These are phyloP conservation scores for Mitragyna speciosa DNA, from an alignment of 257 asterid species.

Conservation along the genomic window DNA sequence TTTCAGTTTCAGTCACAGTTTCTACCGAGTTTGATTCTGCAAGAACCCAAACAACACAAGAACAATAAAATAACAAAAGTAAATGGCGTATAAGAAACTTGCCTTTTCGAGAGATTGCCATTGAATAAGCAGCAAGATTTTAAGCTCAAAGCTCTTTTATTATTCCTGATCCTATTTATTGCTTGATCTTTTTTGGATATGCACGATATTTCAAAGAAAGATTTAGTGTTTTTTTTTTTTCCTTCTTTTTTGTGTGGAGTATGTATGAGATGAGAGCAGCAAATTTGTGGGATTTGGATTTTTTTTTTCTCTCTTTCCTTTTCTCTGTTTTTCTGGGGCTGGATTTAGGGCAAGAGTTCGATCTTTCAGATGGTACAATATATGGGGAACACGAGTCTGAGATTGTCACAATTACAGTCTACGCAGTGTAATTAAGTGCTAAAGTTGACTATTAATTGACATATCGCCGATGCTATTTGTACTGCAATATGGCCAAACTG, in stretches of 20 bases:
- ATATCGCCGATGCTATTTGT: not conserved
- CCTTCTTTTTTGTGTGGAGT: not conserved
- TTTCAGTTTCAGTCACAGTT: constrained; percentile 24
- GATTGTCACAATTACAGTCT: not conserved
- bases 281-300: not conserved
- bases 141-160: constrained; percentile 18
- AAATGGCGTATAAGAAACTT: constrained; percentile 33
- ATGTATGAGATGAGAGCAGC: not conserved
- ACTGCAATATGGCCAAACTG: not conserved
- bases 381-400: constrained; percentile 7
- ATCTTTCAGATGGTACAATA: not conserved
- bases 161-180: constrained; percentile 31
- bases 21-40: constrained; percentile 17
- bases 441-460: constrained; percentile 11
- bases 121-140: constrained; percentile 14
- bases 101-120: constrained; percentile 38
- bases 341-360: constrained; percentile 26
- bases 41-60: constrained; percentile 25
- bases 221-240: not conserved
- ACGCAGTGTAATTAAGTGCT: not conserved
- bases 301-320: not conserved
- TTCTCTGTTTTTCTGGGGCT: not conserved
- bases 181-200: not conserved
- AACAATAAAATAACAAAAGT: constrained; percentile 22
- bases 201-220: not conserved